A percentile compares a stretch with the other conserved stretches of the same genome.
Conservation (phyloP, 1,284 basidiomycete species). For the Boletellus sp. region DNA sequence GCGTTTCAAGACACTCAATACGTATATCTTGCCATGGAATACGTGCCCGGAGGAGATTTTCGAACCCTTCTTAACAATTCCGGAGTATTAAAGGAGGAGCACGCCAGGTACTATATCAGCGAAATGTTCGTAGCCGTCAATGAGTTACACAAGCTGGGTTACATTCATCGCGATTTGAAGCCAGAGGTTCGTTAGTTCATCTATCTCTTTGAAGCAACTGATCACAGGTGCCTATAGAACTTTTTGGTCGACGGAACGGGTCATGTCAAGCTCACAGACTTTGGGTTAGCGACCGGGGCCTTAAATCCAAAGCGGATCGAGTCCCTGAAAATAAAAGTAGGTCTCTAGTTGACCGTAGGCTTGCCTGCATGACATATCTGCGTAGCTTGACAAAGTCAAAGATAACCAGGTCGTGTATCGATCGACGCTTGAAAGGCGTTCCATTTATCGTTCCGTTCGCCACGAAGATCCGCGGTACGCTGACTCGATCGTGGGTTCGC, state of each 20-base stretch:
- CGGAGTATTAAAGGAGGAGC: slow-evolving; percentile 93
- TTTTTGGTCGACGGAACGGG: slow-evolving; percentile 95
- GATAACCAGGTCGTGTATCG: slow-evolving; percentile 89
- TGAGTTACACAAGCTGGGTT: slow-evolving; percentile 91
- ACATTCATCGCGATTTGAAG: slow-evolving; percentile 97
- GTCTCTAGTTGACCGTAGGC: slow-evolving; percentile 6
- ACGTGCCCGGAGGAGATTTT: slow-evolving; percentile 95
- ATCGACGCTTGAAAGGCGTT: slow-evolving; percentile 92
- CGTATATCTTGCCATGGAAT: slow-evolving; percentile 98
- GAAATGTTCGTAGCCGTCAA: slow-evolving; percentile 94
- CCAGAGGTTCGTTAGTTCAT: slow-evolving; percentile 67
- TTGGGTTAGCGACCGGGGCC: slow-evolving; percentile 95
- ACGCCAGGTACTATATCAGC: slow-evolving; percentile 90
- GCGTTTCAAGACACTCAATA: slow-evolving; percentile 89
- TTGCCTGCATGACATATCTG: background rate
- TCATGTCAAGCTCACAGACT: slow-evolving; percentile 98
- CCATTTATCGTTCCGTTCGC: slow-evolving; percentile 91
- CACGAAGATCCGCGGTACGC: slow-evolving; percentile 92
- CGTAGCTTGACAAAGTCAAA: slow-evolving; percentile 92
- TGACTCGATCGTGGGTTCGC: slow-evolving; percentile 97
- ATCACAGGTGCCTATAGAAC: slow-evolving; percentile 57
- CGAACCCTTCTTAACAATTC: slow-evolving; percentile 94
- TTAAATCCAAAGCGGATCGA: slow-evolving; percentile 95
- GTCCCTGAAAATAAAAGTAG: slow-evolving; percentile 86
- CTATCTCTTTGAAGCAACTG: background rate